Conservation (phyloP, 495 filamentous ascomycete genomes). For the Xylona heveae region DNA sequence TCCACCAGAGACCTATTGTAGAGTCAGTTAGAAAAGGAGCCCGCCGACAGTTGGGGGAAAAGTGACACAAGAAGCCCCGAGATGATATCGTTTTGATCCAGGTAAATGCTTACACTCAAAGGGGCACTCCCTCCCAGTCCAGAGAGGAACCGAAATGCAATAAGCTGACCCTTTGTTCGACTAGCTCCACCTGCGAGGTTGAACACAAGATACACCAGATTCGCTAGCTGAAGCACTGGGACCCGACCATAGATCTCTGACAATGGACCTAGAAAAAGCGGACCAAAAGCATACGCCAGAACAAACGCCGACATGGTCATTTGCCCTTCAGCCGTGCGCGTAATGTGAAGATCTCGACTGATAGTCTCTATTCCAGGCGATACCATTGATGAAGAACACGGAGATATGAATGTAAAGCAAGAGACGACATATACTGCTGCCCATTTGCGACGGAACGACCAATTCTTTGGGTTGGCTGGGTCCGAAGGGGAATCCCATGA, state of each 20-base stretch:
- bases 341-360: conserved; percentile 36
- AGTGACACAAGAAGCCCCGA: too few relatives aligned
- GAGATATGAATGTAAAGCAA: conserved; percentile 45
- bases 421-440: conserved; percentile 23
- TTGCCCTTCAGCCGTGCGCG: conserved; percentile 27
- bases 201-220: conserved; percentile 43
- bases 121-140: conserved; percentile 35
- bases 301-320: conserved; percentile 53
- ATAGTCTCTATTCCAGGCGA: conserved; percentile 40
- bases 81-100: too few relatives aligned
- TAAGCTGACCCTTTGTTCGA: conserved; percentile 26
- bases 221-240: conserved; percentile 35
- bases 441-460: conserved; percentile 40
- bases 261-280: conserved; percentile 37
- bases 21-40: too few relatives aligned
- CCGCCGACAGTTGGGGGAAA: too few relatives aligned
- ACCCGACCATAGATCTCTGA: conserved; percentile 40
- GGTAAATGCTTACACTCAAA: conserved; percentile 24
- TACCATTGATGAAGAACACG: conserved; percentile 49
- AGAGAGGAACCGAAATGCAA: conserved; percentile 32
- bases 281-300: conserved; percentile 45
- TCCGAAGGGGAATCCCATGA: conserved; percentile 41
- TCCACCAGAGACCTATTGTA: conserved; percentile 58
- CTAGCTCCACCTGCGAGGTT: conserved; percentile 32
- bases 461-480: conserved; percentile 54